These are phyloP conservation scores for Fraxinus nigra DNA, from an alignment of 305 asterid species.

Conservation along the genomic window DNA sequence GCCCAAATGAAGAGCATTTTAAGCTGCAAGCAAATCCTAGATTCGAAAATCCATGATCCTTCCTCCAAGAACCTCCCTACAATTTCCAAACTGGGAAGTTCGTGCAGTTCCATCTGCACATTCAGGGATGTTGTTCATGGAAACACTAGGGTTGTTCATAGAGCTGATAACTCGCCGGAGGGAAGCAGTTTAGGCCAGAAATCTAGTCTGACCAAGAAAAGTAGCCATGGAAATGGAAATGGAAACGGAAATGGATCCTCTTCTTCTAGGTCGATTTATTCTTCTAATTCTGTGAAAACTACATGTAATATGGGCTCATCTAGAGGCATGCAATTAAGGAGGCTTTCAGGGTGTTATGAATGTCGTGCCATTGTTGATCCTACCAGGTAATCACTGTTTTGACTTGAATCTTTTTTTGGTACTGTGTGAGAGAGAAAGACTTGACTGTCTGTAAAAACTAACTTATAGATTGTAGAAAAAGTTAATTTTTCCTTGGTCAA, in stretches of 20 bases:
- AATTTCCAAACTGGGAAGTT: conserved; percentile 22
- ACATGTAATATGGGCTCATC: conserved; percentile 26
- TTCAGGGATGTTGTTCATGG: conserved; percentile 46
- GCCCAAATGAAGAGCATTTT: conserved; percentile 73
- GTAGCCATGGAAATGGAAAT: conserved; percentile 28
- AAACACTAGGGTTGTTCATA: conserved; percentile 42
- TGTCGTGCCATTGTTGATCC: conserved; percentile 80
- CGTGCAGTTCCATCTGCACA: conserved; percentile 51
- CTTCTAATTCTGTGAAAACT: conserved; percentile 27
- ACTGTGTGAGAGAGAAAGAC: neutral
- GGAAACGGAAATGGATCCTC: conserved; percentile 18
- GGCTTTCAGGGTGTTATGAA: conserved; percentile 87
- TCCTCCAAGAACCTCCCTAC: conserved; percentile 34
- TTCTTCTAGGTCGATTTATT: conserved; percentile 32
- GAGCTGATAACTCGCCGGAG: conserved; percentile 79
- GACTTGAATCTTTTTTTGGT: neutral
- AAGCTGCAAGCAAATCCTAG: conserved; percentile 66
- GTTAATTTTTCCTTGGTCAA: too few species aligned
- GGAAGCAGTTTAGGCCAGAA: conserved; percentile 46
- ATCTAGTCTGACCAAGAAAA: conserved; percentile 45
- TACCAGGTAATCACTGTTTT: conserved; percentile 41
- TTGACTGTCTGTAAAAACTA: neutral
- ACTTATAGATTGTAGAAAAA: neutral
- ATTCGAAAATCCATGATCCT: conserved; percentile 65
- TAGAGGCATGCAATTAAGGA: conserved; percentile 69